phyloP scores from a whole-genome alignment of 345 rosid species.

The Theobroma cacao region DNA sequence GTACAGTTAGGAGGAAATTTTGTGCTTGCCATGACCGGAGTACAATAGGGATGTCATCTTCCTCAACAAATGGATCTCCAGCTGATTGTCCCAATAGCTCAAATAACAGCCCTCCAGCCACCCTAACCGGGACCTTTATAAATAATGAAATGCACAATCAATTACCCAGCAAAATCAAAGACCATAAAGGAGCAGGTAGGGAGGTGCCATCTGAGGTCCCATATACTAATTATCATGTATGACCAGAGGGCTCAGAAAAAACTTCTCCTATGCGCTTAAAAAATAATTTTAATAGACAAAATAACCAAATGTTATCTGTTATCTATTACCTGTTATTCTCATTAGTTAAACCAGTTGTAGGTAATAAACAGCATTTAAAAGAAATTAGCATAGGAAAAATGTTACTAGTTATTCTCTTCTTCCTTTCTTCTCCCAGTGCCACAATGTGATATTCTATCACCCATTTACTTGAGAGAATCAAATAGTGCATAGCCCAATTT shows the following conservation, averaged over 20 bases:
- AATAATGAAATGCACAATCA: conserved; percentile 7
- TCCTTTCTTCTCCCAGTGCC: background rate
- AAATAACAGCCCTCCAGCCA: conserved; percentile 94
- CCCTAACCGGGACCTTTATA: conserved; percentile 86
- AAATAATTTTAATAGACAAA: background rate
- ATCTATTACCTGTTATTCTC: no score
- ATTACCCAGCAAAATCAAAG: conserved; percentile 4
- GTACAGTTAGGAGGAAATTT: conserved; percentile 75
- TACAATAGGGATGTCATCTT: conserved; percentile 93
- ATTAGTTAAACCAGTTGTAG: background rate
- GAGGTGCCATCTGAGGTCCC: background rate
- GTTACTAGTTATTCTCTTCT: no score
- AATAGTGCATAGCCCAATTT: background rate
- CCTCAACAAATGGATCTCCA: conserved; percentile 84
- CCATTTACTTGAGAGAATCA: background rate
- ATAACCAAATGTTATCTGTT: background rate
- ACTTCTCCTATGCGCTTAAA: no score
- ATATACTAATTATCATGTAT: background rate
- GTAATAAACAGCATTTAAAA: background rate
- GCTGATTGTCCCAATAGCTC: conserved; percentile 97
- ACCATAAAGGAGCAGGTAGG: background rate
- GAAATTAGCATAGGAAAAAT: background rate
- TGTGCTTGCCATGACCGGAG: conserved; percentile 98
- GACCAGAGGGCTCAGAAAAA: background rate
- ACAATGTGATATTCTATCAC: background rate